These are phyloP conservation scores for Sphaerobolus stellatus DNA, from an alignment of 1,284 basidiomycete genomes.

Conservation along the genomic window DNA sequence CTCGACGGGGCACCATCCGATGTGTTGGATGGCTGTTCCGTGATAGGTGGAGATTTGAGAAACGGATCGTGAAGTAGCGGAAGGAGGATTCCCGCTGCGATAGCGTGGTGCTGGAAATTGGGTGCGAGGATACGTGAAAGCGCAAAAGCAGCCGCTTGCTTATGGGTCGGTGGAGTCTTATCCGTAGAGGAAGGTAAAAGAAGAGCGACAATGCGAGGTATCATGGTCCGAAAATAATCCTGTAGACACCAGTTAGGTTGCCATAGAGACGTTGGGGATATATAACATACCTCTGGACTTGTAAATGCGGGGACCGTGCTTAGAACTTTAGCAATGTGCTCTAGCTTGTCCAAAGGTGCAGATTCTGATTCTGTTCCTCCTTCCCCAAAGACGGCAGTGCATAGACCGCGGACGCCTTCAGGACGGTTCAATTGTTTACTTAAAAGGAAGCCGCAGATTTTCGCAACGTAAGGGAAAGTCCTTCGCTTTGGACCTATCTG, in stretches of 20 bases:
- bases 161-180: constrained; percentile 43
- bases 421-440: constrained; percentile 66
- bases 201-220: constrained; percentile 53
- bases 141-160: constrained; percentile 65
- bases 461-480: constrained; percentile 50
- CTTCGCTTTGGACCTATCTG: constrained; percentile 30
- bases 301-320: constrained; percentile 54
- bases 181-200: constrained; percentile 35
- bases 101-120: constrained; percentile 27
- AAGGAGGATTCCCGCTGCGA: constrained; percentile 41
- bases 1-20: background rate
- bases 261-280: background rate
- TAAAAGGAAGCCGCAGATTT: constrained; percentile 57
- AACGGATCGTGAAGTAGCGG: constrained; percentile 41
- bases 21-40: background rate
- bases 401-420: constrained; percentile 66
- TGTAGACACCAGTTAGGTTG: constrained; percentile 26
- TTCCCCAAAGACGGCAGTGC: constrained; percentile 65
- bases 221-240: constrained; percentile 59
- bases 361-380: constrained; percentile 49
- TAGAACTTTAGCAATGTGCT: constrained; percentile 61
- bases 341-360: constrained; percentile 61
- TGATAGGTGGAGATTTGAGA: constrained; percentile 16
- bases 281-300: constrained; percentile 47
- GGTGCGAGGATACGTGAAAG: constrained; percentile 60